Base-by-base conservation (phyloP, 176 grass and related monocot genomes). In the Saccharum officinarum region DNA sequence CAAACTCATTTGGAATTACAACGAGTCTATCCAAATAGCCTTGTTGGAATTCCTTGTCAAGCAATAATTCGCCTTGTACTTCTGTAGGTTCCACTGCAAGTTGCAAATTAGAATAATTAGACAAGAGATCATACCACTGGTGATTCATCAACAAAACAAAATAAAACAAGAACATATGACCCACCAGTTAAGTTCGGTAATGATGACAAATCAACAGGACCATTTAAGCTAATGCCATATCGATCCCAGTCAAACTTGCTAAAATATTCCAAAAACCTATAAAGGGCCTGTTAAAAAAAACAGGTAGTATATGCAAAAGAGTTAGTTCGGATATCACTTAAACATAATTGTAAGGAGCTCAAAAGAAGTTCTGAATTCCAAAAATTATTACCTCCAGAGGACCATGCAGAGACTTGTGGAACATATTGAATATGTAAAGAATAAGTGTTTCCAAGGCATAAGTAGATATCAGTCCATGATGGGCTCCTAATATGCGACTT, bases 191-290 rank as follows among this genome's bases (percentile, higher is more conserved):
- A 18, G 31, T 84, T 88, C 8, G 87, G 76, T 72, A 91, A 31
- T 14, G 88, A 75, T 14, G 88, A 87, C 44, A 89, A 79, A 57
- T 23, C 72, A 74, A 93, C 80, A 62, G 89, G 96, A 80, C 96
- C 96, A 52, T 87, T 73, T 26, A 98, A 73, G 90, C 89, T 95
- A 15, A 98, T 36, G 57, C 83, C 86, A 72, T 95, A 87, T 2
- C 81, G 92, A 31, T 92, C 73, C 91, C 96, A 95, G 30, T 98
- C 89, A 57, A 98, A 98, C 81, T 89, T 98, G 87, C 96, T 92
- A 57, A 89, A 94, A 81, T 95, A 98, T 55, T 95, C 91, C 83
- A 98, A 88, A 90, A 98, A 98, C 74, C 22, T 92, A 73, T 95
- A 92, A 28, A 98, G 41, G 68, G 77, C 95, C 92, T 98, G 80